phyloP scores from a whole-genome alignment of 148 eudicot species.

The Spergularia marina region DNA sequence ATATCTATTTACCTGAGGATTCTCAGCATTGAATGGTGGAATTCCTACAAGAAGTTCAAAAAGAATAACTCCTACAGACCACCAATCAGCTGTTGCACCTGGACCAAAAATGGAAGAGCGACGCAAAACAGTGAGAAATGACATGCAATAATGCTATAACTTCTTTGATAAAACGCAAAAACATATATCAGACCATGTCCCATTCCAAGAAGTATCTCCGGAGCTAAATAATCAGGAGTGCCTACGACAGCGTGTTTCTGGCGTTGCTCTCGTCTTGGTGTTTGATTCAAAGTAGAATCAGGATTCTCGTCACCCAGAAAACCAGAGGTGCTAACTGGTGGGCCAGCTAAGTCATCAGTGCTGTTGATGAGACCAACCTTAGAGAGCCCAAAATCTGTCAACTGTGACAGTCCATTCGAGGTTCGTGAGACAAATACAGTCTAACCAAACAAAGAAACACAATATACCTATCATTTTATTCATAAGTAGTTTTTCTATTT shows the following conservation, averaged over 20 bases:
- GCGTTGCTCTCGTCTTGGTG: slow-evolving; percentile 50
- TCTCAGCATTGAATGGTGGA: slow-evolving; percentile 92
- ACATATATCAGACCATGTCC: slow-evolving; percentile 73
- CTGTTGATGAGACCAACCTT: slow-evolving; percentile 96
- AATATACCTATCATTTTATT: background rate
- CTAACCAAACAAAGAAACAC: slow-evolving; percentile 5
- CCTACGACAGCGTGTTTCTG: slow-evolving; percentile 85
- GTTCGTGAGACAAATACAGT: slow-evolving; percentile 31
- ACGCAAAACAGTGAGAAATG: slow-evolving; percentile 11
- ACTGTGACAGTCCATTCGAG: slow-evolving; percentile 59
- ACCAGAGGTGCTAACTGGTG: slow-evolving; percentile 55
- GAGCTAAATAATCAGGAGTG: slow-evolving; percentile 99
- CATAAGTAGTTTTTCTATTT: background rate
- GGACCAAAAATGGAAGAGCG: slow-evolving; percentile 24
- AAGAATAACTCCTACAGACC: slow-evolving; percentile 98
- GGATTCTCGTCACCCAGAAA: slow-evolving; percentile 58
- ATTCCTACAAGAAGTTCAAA: slow-evolving; percentile 93
- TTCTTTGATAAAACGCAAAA: background rate
- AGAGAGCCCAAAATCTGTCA: slow-evolving; percentile 99
- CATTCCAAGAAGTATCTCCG: slow-evolving; percentile 98
- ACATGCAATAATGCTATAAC: slow-evolving; percentile 3
- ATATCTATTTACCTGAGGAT: slow-evolving; percentile 72
- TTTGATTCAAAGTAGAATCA: slow-evolving; percentile 29
- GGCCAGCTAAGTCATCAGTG: slow-evolving; percentile 90
- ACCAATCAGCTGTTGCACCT: slow-evolving; percentile 99